Base-by-base conservation (phyloP, 78 protist genomes). In the Dictyostelium purpureum region DNA sequence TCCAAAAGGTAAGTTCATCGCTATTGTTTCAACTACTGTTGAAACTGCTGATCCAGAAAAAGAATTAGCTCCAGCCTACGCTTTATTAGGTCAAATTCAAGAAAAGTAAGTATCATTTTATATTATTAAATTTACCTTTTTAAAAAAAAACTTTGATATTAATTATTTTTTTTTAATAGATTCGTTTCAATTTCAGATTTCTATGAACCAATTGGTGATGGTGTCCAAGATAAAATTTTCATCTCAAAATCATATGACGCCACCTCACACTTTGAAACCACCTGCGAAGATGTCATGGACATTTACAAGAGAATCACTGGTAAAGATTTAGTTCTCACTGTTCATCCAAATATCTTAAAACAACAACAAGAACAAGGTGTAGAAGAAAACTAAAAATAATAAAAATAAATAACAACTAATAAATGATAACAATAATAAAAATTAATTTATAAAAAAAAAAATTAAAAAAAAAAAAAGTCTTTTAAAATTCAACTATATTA, bases 1-100 rank as follows among this genome's bases (percentile, higher is more conserved):
- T 73, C 90, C 99, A 24, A 78, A 96, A 77, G 98, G 98, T 81
- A 77, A 93, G 78, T 98, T 63, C 96, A 73, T 99, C 63, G 99
- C 99, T 65, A 91, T 97, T 75, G 97, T 96, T 65, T 61, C 96
- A 49, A 97, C 99, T 42, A 95, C 57, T 40, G 97, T 98, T 33
- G 99, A 98, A 95, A 96, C 98, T 45, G 47, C 31, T 71, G 81
- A 97, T 52, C 99, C 99, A 10, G 94, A 96, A 54, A 78, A 19
- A 12, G 99, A 99, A 87, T 87, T 99, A 45, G 54, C 61, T 67
- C 95, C 98, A 33, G 99, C 97, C 14, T 88, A 96, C 87, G 43
- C 37, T 37, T 97, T 98, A 42, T 89, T 98, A 24, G 98, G 97
- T 33, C 75, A 77, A 26, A 93, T 97, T 71, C 97, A 80, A 40